These are phyloP conservation scores for Purshia tridentata DNA, from an alignment of 306 rosid genomes.

Conservation along the genomic window DNA sequence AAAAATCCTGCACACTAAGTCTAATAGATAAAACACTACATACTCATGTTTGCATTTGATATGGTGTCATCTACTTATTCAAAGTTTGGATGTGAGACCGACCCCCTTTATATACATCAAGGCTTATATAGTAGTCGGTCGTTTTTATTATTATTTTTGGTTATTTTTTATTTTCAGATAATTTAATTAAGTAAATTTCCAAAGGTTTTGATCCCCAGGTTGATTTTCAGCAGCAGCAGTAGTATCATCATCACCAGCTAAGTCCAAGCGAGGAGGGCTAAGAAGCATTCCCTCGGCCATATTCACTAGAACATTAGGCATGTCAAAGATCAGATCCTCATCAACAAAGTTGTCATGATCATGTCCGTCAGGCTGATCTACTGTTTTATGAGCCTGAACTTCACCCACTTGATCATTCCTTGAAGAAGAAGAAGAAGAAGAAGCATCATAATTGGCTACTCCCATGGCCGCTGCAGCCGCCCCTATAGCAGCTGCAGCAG, in stretches of 20 bases:
- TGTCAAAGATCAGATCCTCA: conserved; percentile 84
- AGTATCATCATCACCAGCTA: conserved; percentile 14
- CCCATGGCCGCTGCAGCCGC: conserved; percentile 49
- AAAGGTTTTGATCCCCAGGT: conserved; percentile 34
- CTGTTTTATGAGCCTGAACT: not conserved
- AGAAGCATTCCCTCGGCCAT: conserved; percentile 97
- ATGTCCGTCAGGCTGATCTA: not conserved
- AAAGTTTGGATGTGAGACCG: conserved; percentile 34
- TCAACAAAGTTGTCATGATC: conserved; percentile 56
- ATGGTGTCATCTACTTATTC: conserved; percentile 31
- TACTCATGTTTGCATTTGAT: not conserved
- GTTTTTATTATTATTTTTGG: not conserved
- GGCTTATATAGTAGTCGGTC: conserved; percentile 21
- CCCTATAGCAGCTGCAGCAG: conserved; percentile 77
- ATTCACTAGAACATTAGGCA: conserved; percentile 72
- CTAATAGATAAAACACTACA: not conserved
- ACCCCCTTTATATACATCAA: conserved; percentile 38
- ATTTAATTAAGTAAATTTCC: conserved; percentile 29
- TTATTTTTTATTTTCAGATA: not conserved
- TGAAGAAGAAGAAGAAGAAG: conserved; percentile 9
- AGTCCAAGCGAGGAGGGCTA: conserved; percentile 79
- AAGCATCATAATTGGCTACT: conserved; percentile 32
- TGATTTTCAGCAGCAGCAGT: conserved; percentile 1
- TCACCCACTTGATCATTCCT: not conserved
- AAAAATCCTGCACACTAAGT: conserved; percentile 2